Evolutionary conservation across 129 eudicot species (phyloP), one percentile per base, ranked within the genome.

Genomic region (Chrysanthemum lavandulifolium): DNA sequence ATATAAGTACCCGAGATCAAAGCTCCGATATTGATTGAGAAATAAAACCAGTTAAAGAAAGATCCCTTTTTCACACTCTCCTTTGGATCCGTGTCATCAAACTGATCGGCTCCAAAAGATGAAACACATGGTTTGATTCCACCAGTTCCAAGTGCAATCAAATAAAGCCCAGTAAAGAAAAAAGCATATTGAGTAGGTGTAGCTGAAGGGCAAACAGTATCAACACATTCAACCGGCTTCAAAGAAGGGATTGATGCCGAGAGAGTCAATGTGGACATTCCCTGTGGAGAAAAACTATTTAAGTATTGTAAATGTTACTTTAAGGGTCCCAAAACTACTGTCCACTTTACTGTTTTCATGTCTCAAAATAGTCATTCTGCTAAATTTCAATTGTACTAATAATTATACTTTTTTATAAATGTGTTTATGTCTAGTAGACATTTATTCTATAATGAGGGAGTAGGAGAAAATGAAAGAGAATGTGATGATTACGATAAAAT

Each of bases 51-150:
- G 67, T 78, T 87, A 74, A 87, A 87, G 64, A 87, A 87, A 1
- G 82, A 82, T 15, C 81, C 73, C 72, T 82, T 87, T n/a, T 67
- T 48, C 52, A 66, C 74, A 56, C 63, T 72, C 76, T 87, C 89
- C 10, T 67, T 73, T 36, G 59, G 52, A 67, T 84, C 89, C 0
- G 81, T 74, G 25, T 86, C 88, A 64, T 86, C 88, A 73, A 87
- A 87, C 71, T 87, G 93, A 53, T 87, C 89, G 12, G 85, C 80
- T 10, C 93, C 89, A 68, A 84, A 87, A 6, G 89, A 86, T 1
- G 93, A 87, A n/a, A 87, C 93, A 53, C 93, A 84, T n/a, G 93
- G 87, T 67, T 87, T 87, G 43, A 87, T 72, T 13, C 93, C 93
- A 7, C 93, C 89, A 3, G 89, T 87, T 54, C 93, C 93, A 2